Conservation (phyloP, 257 asterid species). For the Agastache rugosa region DNA sequence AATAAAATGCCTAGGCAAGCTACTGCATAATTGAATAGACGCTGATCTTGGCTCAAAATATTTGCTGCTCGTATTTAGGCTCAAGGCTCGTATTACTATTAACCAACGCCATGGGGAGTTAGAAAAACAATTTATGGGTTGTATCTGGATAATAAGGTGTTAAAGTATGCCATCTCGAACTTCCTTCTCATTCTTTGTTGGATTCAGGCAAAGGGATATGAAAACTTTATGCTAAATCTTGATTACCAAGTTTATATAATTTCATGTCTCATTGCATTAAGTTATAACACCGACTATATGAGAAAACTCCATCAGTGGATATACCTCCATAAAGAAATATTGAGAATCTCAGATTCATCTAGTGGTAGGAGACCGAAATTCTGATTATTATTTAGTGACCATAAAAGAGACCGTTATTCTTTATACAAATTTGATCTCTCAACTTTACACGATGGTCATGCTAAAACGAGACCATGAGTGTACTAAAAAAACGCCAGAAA, state of each 20-base stretch:
- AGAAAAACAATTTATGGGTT: background rate
- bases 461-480: background rate
- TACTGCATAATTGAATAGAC: background rate
- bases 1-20: background rate
- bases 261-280: too few species aligned
- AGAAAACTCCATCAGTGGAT: background rate
- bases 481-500: background rate
- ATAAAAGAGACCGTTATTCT: background rate
- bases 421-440: background rate
- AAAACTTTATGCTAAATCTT: background rate
- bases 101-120: background rate
- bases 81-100: background rate
- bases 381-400: background rate
- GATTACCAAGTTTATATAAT: background rate
- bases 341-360: background rate
- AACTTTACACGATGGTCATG: background rate
- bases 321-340: background rate
- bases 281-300: background rate
- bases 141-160: background rate
- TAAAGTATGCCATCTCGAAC: background rate
- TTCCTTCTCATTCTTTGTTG: background rate
- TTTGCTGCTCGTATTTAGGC: constrained; percentile 11
- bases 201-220: constrained; percentile 2
- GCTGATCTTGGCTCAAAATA: background rate
- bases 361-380: background rate